phyloP scores from a whole-genome alignment of 129 eudicot genomes.

The Arctium lappa region DNA sequence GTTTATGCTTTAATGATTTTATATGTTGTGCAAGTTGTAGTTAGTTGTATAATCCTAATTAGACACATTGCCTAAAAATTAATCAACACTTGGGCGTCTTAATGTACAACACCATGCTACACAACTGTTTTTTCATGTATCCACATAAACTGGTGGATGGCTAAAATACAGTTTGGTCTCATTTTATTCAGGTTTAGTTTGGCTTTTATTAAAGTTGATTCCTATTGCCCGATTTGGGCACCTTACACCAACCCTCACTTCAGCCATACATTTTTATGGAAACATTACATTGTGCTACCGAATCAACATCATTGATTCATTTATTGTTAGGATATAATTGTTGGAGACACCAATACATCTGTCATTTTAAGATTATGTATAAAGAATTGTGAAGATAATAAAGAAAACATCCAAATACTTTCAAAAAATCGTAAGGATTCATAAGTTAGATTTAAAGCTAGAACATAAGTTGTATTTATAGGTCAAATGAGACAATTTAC shows the following conservation, averaged over 20 bases:
- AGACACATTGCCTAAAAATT: background rate
- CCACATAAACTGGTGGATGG: background rate
- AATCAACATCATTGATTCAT: background rate
- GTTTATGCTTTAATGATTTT: background rate
- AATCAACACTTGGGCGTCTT: background rate
- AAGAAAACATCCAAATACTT: too few species aligned
- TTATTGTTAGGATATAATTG: background rate
- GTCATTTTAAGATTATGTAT: background rate
- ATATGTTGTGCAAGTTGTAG: background rate
- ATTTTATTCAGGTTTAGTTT: background rate
- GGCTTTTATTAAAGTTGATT: conserved; percentile 15
- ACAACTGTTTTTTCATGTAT: conserved; percentile 16
- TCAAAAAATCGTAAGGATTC: background rate
- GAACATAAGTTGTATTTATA: too few species aligned
- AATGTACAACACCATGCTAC: background rate
- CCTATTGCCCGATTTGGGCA: background rate
- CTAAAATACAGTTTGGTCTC: conserved; percentile 10
- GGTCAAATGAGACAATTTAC: background rate
- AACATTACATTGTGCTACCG: conserved; percentile 18
- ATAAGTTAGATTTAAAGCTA: background rate
- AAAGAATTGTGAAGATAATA: background rate
- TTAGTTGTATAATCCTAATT: background rate
- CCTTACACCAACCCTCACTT: conserved; percentile 30
- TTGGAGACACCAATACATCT: background rate
- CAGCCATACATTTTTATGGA: background rate